These are phyloP conservation scores for Coniochaeta hoffmannii DNA, from an alignment of 2,329 filamentous ascomycete genomes.

Conservation along the genomic window DNA sequence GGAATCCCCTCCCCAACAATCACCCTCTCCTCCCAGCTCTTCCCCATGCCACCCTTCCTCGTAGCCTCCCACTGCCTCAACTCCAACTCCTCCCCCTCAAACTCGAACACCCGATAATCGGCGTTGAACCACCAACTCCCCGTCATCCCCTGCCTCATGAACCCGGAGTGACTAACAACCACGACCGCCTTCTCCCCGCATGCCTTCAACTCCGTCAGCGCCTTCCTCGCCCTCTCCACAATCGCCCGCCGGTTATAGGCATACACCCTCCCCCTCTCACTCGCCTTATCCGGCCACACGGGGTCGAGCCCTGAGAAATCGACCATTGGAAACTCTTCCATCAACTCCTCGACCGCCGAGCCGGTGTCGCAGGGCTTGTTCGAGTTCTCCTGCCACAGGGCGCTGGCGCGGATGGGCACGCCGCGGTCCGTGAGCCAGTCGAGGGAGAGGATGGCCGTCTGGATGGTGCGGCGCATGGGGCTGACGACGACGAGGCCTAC, in stretches of 20 bases:
- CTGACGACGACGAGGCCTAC: constrained; percentile 53
- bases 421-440: constrained; percentile 50
- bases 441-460: constrained; percentile 52
- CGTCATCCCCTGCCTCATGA: constrained; percentile 49
- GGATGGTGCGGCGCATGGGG: constrained; percentile 57
- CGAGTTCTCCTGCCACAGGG: constrained; percentile 58
- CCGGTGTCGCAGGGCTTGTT: constrained; percentile 56
- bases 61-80: constrained; percentile 43
- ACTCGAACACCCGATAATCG: constrained; percentile 58
- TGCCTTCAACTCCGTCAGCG: constrained; percentile 40
- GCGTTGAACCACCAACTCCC: constrained; percentile 52
- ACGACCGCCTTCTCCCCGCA: constrained; percentile 54
- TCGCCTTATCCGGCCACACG: constrained; percentile 56
- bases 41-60: constrained; percentile 40
- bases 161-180: constrained; percentile 59
- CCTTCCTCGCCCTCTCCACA: constrained; percentile 44
- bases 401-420: constrained; percentile 47
- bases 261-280: constrained; percentile 36
- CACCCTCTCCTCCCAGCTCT: constrained; percentile 30
- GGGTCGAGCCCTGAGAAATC: constrained; percentile 52
- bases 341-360: constrained; percentile 34
- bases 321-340: constrained; percentile 43
- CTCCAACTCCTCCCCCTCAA: constrained; percentile 22
- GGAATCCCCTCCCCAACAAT: constrained; percentile 21
- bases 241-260: constrained; percentile 45